Evolutionary conservation across 1,284 basidiomycete genomes (phyloP).

Genomic region (Irpex sp.): DNA sequence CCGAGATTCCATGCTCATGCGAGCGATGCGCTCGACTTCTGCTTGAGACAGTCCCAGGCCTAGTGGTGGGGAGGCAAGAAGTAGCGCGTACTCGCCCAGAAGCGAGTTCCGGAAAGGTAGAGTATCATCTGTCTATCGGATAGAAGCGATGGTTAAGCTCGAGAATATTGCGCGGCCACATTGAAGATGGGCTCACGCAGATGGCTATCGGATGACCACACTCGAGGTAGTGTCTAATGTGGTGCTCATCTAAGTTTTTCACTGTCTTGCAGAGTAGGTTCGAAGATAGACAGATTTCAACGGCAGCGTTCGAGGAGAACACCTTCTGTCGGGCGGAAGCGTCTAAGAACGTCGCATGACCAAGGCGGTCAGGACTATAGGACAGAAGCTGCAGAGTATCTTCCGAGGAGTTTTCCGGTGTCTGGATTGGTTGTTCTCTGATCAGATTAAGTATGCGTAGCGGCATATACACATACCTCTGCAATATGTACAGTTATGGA

Average conservation of each 20-base stretch:
- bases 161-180: not conserved
- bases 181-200: slow-evolving; percentile 50
- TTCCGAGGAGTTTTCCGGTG: slow-evolving; percentile 40
- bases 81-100: slow-evolving; percentile 71
- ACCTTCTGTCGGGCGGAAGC: slow-evolving; percentile 57
- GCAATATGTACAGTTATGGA: slow-evolving; percentile 78
- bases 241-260: slow-evolving; percentile 59
- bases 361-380: slow-evolving; percentile 65
- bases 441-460: not conserved
- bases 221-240: slow-evolving; percentile 64
- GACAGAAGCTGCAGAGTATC: slow-evolving; percentile 68
- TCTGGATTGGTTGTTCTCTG: slow-evolving; percentile 33
- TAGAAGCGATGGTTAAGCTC: not conserved
- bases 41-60: slow-evolving; percentile 63
- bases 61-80: slow-evolving; percentile 62
- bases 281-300: slow-evolving; percentile 81
- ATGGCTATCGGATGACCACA: slow-evolving; percentile 68
- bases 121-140: slow-evolving; percentile 71
- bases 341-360: slow-evolving; percentile 80
- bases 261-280: slow-evolving; percentile 80
- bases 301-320: slow-evolving; percentile 52
- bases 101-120: slow-evolving; percentile 74
- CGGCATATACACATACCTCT: slow-evolving; percentile 44
- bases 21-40: slow-evolving; percentile 54
- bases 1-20: slow-evolving; percentile 55